These are phyloP conservation scores for Nicotiana rustica DNA, from an alignment of 305 asterid species.

Conservation along the genomic window DNA sequence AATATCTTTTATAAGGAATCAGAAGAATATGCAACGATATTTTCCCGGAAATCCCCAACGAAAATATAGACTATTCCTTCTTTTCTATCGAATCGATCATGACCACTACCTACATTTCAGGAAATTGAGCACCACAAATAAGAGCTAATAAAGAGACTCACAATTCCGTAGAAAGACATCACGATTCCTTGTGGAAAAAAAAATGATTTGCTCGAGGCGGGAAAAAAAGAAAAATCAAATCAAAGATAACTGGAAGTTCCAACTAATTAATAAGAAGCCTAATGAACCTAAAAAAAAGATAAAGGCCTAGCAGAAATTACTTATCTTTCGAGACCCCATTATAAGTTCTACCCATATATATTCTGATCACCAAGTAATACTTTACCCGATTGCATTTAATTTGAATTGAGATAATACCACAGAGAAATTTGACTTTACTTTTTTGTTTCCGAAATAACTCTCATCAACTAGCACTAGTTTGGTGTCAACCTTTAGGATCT, in stretches of 20 bases:
- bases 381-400: no score
- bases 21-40: no score
- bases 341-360: no score
- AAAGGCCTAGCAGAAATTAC: conserved; percentile 27
- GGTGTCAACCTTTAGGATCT: no score
- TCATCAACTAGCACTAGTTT: no score
- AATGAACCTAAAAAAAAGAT: conserved; percentile 25
- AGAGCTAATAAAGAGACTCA: conserved; percentile 22
- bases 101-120: conserved; percentile 32
- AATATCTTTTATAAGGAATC: no score
- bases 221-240: conserved; percentile 14
- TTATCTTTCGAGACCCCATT: not conserved
- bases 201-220: no score
- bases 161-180: conserved; percentile 9
- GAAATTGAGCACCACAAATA: conserved; percentile 28
- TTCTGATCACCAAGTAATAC: no score
- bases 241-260: conserved; percentile 25
- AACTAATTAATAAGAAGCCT: conserved; percentile 31
- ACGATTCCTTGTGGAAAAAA: not conserved
- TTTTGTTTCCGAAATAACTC: no score
- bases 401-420: no score
- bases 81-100: conserved; percentile 28
- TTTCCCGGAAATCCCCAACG: not conserved
- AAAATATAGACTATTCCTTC: conserved; percentile 32
- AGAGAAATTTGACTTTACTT: no score